Base-by-base conservation (phyloP, 192 early-diverging fungal species). In the Backusella morwellensis region DNA sequence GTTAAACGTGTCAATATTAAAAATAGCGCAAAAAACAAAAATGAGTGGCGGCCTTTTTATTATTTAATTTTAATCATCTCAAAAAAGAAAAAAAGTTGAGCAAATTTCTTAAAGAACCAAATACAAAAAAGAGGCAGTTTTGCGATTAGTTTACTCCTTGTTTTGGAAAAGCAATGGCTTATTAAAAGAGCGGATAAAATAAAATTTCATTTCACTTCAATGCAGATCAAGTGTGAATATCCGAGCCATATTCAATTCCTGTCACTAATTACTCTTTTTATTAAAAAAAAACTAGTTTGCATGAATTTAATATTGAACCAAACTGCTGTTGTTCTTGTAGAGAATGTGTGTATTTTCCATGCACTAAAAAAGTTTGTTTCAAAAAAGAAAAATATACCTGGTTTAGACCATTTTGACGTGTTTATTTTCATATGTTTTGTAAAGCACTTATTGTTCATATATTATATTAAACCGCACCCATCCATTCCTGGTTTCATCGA, bases 71-170 rank as follows among this genome's bases (percentile, higher is more conserved):
- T 26, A 47, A 47, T 47, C 4, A 21, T 70, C 69, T 38, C 40
- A 67, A 34, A 35, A 35, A 15, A 23, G 26, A 29, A 29, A 19
- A 50, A 50, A 50, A 50, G 2, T 68, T 32, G 66, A 68, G 66
- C 35, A 68, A 32, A 68, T 68, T 34, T 59, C 15, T 35, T 68
- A 6, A 19, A 68, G 29, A 4, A 8, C 35, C 29, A 67, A 34
- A 29, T 67, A 67, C 14, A 35, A 34, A 35, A 32, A 47, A 71
- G 70, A 71, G 70, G 70, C 70, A 71, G 70, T 71, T 71, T 71
- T 71, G 70, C 70, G 70, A 71, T 71, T 71, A 56, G 54, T 23
- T 56, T 56, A 56, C 8, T 56, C 21, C 54, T 56, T 56, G 6
- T 56, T 56, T 56, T n/a, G 54, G 21, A 56, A 32, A 56, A 56